Base-by-base conservation (phyloP, 2,329 filamentous ascomycete species). In the Alternaria incomplexa region DNA sequence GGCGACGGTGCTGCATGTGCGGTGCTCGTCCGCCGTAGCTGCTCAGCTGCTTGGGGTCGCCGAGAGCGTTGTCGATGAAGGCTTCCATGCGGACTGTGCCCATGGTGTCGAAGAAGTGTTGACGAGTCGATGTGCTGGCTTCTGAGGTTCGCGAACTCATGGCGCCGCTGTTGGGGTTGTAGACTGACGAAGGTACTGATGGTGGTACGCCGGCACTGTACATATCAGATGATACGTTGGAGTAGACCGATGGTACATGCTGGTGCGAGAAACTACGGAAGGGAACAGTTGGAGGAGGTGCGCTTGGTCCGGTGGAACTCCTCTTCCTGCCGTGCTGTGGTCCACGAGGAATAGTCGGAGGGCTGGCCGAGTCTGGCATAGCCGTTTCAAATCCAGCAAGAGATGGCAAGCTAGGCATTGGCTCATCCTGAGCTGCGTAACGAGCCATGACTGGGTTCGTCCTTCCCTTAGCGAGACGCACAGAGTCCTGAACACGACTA, bases 1-100 rank as follows among this genome's bases (percentile, higher is more conserved):
- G 73, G 46, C 76, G 73, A 56, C 75, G 64, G 6, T 71, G 69
- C 46, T 71, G 69, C 57, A 72, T 69, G 36, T 63, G 53, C n/a
- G 70, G 71, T 25, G 71, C 51, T 43, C 70, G 67, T 13, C 64
- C 58, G 30, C 54, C 28, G n/a, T 69, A 58, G 17, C 59, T 63
- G 30, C 56, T 56, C 17, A 62, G 54, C 28, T 67, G 62, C 40
- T 64, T 68, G 9, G 66, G 60, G 25, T 77, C 76, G 7, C 70
- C 70, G 5, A 79, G 60, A 26, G 75, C 77, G 32, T 83, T 82
- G 67, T 89, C 87, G 69, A 99, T 96, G 78, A 98, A 99, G 0
- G 96, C 96, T 79, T 98, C 95, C 95, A 99, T 98, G 26, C 96
- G 89, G 50, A 98, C 89, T 2, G 94, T 98, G 1, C 94, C 93